Base-by-base conservation (phyloP, 345 rosid species). In the Durio zibethinus region DNA sequence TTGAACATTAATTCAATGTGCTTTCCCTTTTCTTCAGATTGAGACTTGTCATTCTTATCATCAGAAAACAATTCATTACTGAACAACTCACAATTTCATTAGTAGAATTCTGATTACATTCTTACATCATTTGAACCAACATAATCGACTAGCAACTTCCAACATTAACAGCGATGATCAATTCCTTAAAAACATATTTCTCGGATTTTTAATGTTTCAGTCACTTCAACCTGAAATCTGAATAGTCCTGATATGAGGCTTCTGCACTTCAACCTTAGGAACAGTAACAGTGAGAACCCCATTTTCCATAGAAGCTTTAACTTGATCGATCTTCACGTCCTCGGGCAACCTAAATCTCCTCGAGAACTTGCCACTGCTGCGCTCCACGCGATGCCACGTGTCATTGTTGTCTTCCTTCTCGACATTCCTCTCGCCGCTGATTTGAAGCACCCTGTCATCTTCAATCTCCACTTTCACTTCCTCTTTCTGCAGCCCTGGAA, bases 341-440 rank as follows among this genome's bases (percentile, higher is more conserved):
- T 78, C 83, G 0, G 90, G 88, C 77, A 87, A 77, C 88, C 76
- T 78, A 7, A 87, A 87, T 73, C 84, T 78, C 80, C 90, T 73
- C 42, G 76, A 21, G 69, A 87, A 85, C 75, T 72, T 74, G 1
- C 87, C 88, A 0, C 64, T 66, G 52, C 77, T 73, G 23, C 88
- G 60, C 57, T 83, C 90, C 11, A 83, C 79, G 0, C 84, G 70
- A 5, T 82, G 88, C 90, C 90, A 83, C 76, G 71, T 76, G 40
- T 77, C 86, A 0, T 77, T 80, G 12, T 62, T 64, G 25, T 31
- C 85, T 0, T 83, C 86, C 16, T 70, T 48, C 29, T 81, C 87
- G 0, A 9, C 81, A 1, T 67, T 81, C 77, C 82, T 79, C 25
- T 87, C 86, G 29, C 89, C 87, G 45, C 83, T 81, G 67, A 83